These are phyloP conservation scores for Auriscalpium orientale DNA, from an alignment of 768 basidiomycete genomes.

Conservation along the genomic window DNA sequence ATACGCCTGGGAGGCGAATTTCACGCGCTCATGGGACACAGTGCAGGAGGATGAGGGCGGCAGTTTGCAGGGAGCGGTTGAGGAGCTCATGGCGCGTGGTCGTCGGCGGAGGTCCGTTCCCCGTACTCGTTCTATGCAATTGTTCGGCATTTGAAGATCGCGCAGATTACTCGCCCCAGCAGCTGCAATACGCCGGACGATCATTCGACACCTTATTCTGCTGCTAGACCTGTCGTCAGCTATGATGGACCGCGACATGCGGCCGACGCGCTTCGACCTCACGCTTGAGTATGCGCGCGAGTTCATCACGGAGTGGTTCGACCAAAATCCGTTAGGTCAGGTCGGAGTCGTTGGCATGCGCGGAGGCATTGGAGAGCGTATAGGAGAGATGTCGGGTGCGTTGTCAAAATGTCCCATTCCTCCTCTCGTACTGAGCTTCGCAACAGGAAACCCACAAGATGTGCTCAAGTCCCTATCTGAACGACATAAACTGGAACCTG, in stretches of 20 bases:
- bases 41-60: conserved; percentile 95
- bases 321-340: conserved; percentile 97
- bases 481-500: conserved; percentile 80
- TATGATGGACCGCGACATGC: conserved; percentile 95
- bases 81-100: conserved; percentile 81
- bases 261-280: conserved; percentile 89
- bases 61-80: conserved; percentile 83
- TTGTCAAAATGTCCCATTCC: neutral
- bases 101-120: conserved; percentile 68
- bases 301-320: conserved; percentile 96
- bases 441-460: conserved; percentile 87
- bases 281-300: conserved; percentile 85
- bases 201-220: conserved; percentile 91
- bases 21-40: conserved; percentile 92
- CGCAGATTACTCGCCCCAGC: conserved; percentile 77
- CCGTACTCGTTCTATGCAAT: neutral
- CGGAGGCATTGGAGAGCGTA: conserved; percentile 81
- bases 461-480: conserved; percentile 83
- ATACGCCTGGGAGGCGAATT: conserved; percentile 95
- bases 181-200: conserved; percentile 83
- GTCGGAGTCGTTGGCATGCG: conserved; percentile 93
- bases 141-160: neutral
- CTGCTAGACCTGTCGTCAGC: conserved; percentile 86
- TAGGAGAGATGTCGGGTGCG: conserved; percentile 90
- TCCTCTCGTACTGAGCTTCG: neutral